phyloP scores from a whole-genome alignment of 2,329 filamentous ascomycete genomes.

The Kalmusia sp. region DNA sequence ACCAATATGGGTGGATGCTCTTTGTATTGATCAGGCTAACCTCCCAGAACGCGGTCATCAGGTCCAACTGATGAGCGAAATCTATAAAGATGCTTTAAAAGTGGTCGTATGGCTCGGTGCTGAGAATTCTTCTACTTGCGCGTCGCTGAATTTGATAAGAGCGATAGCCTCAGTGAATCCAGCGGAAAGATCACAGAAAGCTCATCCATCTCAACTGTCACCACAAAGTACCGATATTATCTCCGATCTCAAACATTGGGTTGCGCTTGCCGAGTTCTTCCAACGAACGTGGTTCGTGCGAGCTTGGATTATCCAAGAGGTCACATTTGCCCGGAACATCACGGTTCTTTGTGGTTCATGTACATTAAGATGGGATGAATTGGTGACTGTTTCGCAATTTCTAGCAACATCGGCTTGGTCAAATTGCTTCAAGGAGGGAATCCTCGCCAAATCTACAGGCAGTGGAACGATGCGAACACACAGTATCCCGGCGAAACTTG shows the following conservation, averaged over 20 bases:
- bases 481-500: conserved; percentile 15
- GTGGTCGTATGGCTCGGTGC: conserved; percentile 23
- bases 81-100: conserved; percentile 13
- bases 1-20: conserved; percentile 21
- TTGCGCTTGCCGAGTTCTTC: conserved; percentile 11
- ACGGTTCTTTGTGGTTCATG: conserved; percentile 18
- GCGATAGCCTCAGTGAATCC: neutral
- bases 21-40: conserved; percentile 22
- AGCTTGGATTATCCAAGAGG: conserved; percentile 18
- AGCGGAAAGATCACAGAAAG: neutral
- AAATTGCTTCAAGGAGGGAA: conserved; percentile 2
- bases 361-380: conserved; percentile 11
- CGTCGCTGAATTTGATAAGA: conserved; percentile 10
- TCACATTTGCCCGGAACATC: conserved; percentile 12
- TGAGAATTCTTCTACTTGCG: conserved; percentile 3
- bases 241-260: neutral
- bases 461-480: neutral
- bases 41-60: conserved; percentile 14
- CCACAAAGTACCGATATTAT: neutral
- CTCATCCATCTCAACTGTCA: neutral
- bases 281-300: conserved; percentile 11
- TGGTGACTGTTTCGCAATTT: conserved; percentile 13
- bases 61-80: conserved; percentile 18
- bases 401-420: conserved; percentile 18
- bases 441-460: neutral